Percentiles rank a stretch among this genome's conserved stretches.
These are phyloP conservation scores for Hypoxylon sp. DNA, from an alignment of 2,329 filamentous ascomycete genomes.

Conservation along the genomic window DNA sequence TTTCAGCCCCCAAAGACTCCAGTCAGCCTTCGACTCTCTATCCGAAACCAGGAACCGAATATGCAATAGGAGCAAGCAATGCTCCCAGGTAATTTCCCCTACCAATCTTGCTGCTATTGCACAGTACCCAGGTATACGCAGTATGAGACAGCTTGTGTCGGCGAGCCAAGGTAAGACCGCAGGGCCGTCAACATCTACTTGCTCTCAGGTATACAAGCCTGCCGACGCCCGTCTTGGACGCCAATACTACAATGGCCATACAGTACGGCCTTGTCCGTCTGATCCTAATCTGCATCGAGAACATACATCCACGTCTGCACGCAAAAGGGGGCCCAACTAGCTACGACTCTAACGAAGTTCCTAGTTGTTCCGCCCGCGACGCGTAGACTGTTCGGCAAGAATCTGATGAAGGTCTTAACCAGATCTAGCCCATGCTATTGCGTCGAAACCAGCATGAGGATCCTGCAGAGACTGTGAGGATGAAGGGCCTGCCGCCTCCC, in stretches of 20 bases:
- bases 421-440: conserved; percentile 5
- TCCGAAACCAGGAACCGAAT: conserved; percentile 1
- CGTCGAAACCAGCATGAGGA: conserved; percentile 16
- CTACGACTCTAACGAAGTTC: neutral
- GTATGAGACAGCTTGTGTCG: no score
- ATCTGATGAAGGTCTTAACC: conserved; percentile 27
- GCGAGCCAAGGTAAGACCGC: no score
- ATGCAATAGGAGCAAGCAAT: neutral
- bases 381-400: neutral
- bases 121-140: no score
- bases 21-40: neutral
- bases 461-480: conserved; percentile 14
- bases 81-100: conserved; percentile 1
- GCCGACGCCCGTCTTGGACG: no score
- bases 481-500: no score
- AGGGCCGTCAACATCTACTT: no score
- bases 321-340: neutral
- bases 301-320: no score
- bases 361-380: neutral
- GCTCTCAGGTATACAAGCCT: no score
- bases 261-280: conserved; percentile 2
- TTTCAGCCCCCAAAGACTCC: neutral
- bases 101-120: neutral
- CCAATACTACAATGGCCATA: neutral
- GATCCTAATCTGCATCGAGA: conserved; percentile 6